Conservation (phyloP, 2,329 filamentous ascomycete genomes). For the Aspergillus fructus region DNA sequence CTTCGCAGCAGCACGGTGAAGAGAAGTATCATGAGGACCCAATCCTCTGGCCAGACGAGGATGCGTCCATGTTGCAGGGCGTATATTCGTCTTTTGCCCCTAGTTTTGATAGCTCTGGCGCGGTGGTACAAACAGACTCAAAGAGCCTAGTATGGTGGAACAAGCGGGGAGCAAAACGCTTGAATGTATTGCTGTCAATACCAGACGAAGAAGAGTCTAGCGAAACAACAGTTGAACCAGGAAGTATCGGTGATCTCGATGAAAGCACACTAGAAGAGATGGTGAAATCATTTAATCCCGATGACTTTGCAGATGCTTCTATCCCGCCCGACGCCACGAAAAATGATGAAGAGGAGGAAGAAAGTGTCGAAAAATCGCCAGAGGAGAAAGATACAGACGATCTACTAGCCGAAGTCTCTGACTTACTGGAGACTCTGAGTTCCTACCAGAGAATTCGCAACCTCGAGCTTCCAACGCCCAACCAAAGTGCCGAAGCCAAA, state of each 20-base stretch:
- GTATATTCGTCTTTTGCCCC: constrained; percentile 52
- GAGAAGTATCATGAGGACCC: constrained; percentile 28
- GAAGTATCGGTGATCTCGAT: constrained; percentile 37
- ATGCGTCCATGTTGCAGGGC: constrained; percentile 40
- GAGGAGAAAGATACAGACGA: constrained; percentile 51
- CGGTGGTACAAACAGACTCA: constrained; percentile 42
- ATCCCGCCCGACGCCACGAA: constrained; percentile 20
- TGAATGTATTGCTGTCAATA: constrained; percentile 37
- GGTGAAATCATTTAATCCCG: constrained; percentile 42
- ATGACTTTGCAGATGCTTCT: constrained; percentile 29
- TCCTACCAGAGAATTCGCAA: constrained; percentile 64
- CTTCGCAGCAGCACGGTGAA: constrained; percentile 21
- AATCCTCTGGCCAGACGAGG: constrained; percentile 30
- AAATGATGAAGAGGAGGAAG: constrained; percentile 17
- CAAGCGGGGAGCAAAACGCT: constrained; percentile 39
- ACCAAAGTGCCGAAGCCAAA: constrained; percentile 34
- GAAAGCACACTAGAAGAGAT: constrained; percentile 43
- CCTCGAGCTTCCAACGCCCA: constrained; percentile 33
- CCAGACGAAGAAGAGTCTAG: constrained; percentile 23
- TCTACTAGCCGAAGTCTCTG: constrained; percentile 57
- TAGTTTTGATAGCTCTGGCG: constrained; percentile 45
- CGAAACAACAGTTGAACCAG: constrained; percentile 24
- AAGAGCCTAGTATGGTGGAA: constrained; percentile 49
- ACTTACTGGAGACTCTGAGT: constrained; percentile 60
- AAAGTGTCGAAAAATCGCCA: constrained; percentile 35